A percentile compares a stretch with the other conserved stretches of the same genome.
Conservation (phyloP, 768 basidiomycete genomes). For the Exsudoporus frostii region DNA sequence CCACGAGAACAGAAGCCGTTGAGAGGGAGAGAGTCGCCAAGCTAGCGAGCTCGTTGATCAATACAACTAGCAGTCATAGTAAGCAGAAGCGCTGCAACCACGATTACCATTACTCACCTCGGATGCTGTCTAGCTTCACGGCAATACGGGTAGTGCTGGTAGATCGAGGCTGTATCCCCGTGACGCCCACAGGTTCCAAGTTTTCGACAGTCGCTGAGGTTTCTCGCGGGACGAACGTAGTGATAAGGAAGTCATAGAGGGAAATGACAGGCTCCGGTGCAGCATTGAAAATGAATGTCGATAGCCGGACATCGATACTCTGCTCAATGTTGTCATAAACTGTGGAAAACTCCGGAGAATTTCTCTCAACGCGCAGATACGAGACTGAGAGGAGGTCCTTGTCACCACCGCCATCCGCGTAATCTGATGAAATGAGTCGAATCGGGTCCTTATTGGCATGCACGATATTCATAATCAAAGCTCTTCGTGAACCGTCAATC, state of each 20-base stretch:
- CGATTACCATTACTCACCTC: conserved; percentile 47
- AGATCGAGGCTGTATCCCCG: conserved; percentile 4
- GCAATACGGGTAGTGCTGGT: conserved; percentile 72
- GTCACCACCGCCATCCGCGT: conserved; percentile 38
- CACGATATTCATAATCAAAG: conserved; percentile 72
- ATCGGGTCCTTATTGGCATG: conserved; percentile 53
- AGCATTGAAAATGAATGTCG: conserved; percentile 85
- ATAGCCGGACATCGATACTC: conserved; percentile 79
- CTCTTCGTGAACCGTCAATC: conserved; percentile 40
- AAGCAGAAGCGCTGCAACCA: conserved; percentile 1
- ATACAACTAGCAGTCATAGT: conserved; percentile 50
- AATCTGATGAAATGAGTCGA: conserved; percentile 62
- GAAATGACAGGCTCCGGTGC: conserved; percentile 89
- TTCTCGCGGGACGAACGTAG: conserved; percentile 74
- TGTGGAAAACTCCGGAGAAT: conserved; percentile 81
- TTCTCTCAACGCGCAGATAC: conserved; percentile 76
- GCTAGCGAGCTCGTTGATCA: conserved; percentile 66
- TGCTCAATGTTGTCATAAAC: conserved; percentile 85
- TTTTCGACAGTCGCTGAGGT: conserved; percentile 6
- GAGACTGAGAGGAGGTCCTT: conserved; percentile 73
- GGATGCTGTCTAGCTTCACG: conserved; percentile 80
- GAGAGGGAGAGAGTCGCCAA: conserved; percentile 88
- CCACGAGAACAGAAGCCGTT: conserved; percentile 80
- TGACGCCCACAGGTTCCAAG: conserved; percentile 6
- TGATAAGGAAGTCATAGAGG: conserved; percentile 96